A percentile compares a stretch with the other conserved stretches of the same genome.
Conservation (phyloP, 371 early-diverging fungal genomes). For the Capillidium heterosporum region DNA sequence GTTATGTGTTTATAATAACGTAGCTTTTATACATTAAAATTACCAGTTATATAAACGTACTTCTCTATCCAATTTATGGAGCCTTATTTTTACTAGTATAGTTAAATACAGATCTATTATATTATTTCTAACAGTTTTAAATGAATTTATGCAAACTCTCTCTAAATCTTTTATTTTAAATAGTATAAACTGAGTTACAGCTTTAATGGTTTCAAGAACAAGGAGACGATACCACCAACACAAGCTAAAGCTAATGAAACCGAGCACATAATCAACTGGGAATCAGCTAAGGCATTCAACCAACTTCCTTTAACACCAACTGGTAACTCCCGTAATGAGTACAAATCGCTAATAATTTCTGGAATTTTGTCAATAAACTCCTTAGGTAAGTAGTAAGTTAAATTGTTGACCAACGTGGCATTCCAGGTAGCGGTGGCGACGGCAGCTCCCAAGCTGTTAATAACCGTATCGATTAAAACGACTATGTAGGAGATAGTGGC, state of each 20-base stretch:
- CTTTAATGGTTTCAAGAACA: slow-evolving; percentile 13
- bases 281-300: neutral
- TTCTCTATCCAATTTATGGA: no score
- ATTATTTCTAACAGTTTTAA: no score
- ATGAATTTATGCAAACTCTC: no score
- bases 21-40: no score
- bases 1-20: no score
- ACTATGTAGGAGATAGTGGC: neutral
- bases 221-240: neutral
- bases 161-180: no score
- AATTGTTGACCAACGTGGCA: neutral
- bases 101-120: no score
- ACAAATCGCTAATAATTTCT: no score
- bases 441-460: neutral
- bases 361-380: neutral
- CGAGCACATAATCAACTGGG: neutral
- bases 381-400: neutral
- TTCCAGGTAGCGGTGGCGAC: neutral
- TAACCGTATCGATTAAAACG: neutral
- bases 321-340: neutral
- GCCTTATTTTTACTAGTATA: no score
- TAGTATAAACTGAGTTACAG: no score
- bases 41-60: no score
- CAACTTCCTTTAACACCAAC: neutral
- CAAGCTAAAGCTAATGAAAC: neutral